Conservation (phyloP, 2,329 filamentous ascomycete species). For the Capronia coronata region DNA sequence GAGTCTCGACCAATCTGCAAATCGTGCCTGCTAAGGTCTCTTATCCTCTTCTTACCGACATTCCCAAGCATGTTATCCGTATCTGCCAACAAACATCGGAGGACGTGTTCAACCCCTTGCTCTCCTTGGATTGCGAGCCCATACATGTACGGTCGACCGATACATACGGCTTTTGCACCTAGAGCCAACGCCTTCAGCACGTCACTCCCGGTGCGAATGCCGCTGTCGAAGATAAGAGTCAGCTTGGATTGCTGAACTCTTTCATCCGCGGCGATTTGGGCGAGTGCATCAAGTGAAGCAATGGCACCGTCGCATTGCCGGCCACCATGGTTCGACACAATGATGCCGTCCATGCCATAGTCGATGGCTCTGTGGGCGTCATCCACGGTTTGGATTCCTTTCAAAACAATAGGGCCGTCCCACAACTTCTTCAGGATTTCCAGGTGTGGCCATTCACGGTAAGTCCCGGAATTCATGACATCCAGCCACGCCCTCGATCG, state of each 20-base stretch:
- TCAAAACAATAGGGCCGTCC: constrained; percentile 58
- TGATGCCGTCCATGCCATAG: constrained; percentile 44
- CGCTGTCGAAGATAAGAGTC: constrained; percentile 48
- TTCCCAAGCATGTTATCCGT: constrained; percentile 28
- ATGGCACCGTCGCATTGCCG: constrained; percentile 49
- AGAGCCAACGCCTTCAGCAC: constrained; percentile 48
- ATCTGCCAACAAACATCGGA: constrained; percentile 48
- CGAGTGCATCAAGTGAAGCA: constrained; percentile 48
- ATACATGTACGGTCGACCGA: constrained; percentile 54
- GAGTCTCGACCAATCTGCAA: constrained; percentile 21
- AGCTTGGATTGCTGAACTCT: constrained; percentile 30
- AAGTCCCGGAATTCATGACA: constrained; percentile 48
- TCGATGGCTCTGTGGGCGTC: constrained; percentile 44
- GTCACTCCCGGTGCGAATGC: constrained; percentile 46
- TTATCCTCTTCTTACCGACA: constrained; percentile 26
- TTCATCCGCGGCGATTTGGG: constrained; percentile 53
- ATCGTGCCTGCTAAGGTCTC: constrained; percentile 24
- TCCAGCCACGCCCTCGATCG: constrained; percentile 40
- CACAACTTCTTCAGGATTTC: constrained; percentile 51
- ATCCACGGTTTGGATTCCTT: constrained; percentile 50
- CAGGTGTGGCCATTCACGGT: constrained; percentile 56
- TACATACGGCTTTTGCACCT: constrained; percentile 53
- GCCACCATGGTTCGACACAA: constrained; percentile 49
- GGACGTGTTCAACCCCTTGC: constrained; percentile 47
- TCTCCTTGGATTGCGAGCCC: constrained; percentile 50